Base-by-base conservation (phyloP, 2,329 filamentous ascomycete species). In the Septoria linicola region DNA sequence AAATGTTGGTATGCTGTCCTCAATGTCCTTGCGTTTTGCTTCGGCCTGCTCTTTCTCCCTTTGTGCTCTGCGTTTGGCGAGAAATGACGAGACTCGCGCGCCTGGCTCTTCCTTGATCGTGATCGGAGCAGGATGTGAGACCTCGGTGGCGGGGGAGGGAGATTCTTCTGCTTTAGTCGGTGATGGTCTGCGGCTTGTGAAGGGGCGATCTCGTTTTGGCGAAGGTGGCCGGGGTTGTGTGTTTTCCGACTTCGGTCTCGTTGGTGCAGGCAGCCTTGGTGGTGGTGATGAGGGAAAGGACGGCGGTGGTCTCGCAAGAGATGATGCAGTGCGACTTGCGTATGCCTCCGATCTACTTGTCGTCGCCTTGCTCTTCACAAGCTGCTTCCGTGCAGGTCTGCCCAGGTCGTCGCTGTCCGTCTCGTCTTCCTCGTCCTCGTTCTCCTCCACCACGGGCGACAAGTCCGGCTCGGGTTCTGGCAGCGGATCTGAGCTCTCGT, bases 1-100 rank as follows among this genome's bases (percentile, higher is more conserved):
- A 48, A 76, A 76, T 1, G 72, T 75, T 8, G 74, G 73, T 49
- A 76, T 72, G 48, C 63, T 62, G 16, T 62, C 61, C 20, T 50
- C 51, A 47, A 62, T 65, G 49, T 64, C 62, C 21, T 62, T 57
- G 10, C 61, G 59, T 21, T 56, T 41, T 17, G 61, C 60, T 19
- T 63, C 58, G 41, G 59, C 57, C 39, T 57, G 49, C 14, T 59
- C 44, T 19, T 53, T 52, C 30, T 52, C 40, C 55, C 52, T 66
- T 64, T 44, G 67, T 58, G 55, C 68, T 67, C 25, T 65, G 59
- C 68, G 62, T 27, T 66, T 65, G 1, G 60, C 57, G 6, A 49
- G 39, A 5, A 62, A 54, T 35, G 41, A 52, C 50, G 11, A 49
- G 27, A 23, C 42, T 13, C 44, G 39, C 19, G 41, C n/a, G 13